These are phyloP conservation scores for Candida sp. DNA, from an alignment of 1,139 yeast species.

Conservation along the genomic window DNA sequence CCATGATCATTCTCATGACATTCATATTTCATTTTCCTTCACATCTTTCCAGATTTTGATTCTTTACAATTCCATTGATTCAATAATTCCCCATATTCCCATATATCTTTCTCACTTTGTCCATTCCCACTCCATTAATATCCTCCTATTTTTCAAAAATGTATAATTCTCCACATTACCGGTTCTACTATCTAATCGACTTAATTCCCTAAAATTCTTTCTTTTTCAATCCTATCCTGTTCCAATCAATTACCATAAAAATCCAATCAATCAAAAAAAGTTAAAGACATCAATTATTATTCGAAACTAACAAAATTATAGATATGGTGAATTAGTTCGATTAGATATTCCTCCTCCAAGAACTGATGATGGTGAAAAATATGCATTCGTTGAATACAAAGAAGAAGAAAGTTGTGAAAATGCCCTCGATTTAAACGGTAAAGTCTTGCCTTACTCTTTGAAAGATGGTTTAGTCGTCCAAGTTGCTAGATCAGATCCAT, in stretches of 20 bases:
- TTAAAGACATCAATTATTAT: neutral
- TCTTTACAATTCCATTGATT: no score
- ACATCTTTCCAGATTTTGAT: no score
- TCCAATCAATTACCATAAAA: neutral
- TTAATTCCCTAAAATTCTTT: no score
- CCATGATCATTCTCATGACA: no score
- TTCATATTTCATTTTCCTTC: no score
- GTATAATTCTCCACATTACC: constrained; percentile 1
- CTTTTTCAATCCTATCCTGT: constrained; percentile 1
- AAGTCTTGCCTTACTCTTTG: constrained; percentile 36
- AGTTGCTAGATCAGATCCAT: constrained; percentile 57
- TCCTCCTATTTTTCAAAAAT: constrained; percentile 1
- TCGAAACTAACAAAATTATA: constrained; percentile 13
- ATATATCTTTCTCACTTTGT: neutral
- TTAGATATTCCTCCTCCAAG: constrained; percentile 73
- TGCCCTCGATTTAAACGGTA: constrained; percentile 53
- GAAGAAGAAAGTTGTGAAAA: constrained; percentile 58
- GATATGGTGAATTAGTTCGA: constrained; percentile 63
- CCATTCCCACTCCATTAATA: constrained; percentile 4
- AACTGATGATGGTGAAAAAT: constrained; percentile 59
- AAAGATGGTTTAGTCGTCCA: constrained; percentile 49
- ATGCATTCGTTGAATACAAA: constrained; percentile 72
- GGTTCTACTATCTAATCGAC: constrained; percentile 1
- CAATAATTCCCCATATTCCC: no score
- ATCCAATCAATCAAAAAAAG: neutral